Evolutionary conservation across 768 basidiomycete genomes (phyloP).

Genomic region (Pulveroboletus sp.): DNA sequence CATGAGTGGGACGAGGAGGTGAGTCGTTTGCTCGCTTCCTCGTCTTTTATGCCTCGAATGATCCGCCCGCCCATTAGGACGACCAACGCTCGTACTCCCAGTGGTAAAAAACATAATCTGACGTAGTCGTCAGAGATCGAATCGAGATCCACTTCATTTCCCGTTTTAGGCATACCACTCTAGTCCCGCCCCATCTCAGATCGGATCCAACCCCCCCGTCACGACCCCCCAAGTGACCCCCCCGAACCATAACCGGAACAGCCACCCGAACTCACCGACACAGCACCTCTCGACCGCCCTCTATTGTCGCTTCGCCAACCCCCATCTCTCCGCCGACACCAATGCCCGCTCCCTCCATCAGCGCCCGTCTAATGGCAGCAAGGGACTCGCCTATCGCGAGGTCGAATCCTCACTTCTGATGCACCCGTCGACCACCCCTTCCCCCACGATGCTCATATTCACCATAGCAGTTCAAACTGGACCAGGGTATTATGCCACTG

Average conservation of each 20-base stretch:
- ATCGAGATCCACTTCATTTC: slow-evolving; percentile 7
- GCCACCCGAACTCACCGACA: background rate
- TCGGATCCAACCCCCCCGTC: background rate
- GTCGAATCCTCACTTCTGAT: too few relatives aligned
- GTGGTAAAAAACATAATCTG: slow-evolving; percentile 11
- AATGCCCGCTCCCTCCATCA: too few relatives aligned
- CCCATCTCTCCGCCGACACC: too few relatives aligned
- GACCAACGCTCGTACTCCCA: background rate
- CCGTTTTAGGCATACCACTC: background rate
- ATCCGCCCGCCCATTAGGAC: slow-evolving; percentile 16
- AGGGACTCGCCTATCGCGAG: too few relatives aligned
- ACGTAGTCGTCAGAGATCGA: slow-evolving; percentile 15
- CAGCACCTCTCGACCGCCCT: too few relatives aligned
- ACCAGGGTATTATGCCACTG: too few relatives aligned
- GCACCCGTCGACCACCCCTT: too few relatives aligned
- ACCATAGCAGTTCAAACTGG: too few relatives aligned
- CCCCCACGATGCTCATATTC: too few relatives aligned
- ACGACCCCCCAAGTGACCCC: slow-evolving; percentile 7
- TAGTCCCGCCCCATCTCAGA: background rate
- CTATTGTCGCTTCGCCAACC: too few relatives aligned
- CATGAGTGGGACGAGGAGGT: background rate
- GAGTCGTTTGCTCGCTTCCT: background rate
- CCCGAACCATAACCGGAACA: background rate
- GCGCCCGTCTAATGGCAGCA: too few relatives aligned
- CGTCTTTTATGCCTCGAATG: slow-evolving; percentile 6